phyloP scores from a whole-genome alignment of 306 rosid species.

The Betula pendula region DNA sequence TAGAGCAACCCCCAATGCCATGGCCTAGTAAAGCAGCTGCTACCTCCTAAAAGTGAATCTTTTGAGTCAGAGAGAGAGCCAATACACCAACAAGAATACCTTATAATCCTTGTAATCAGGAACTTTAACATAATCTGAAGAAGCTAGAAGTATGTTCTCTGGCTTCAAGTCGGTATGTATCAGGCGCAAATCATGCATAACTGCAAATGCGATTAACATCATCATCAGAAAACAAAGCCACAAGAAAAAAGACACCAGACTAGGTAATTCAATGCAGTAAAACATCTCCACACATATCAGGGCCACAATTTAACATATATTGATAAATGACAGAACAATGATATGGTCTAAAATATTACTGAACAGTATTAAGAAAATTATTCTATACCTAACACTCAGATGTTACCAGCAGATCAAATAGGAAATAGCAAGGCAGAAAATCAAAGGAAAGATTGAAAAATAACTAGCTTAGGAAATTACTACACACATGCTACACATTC shows the following conservation, averaged over 20 bases:
- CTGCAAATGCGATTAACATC: slow-evolving; percentile 42
- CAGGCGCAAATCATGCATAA: slow-evolving; percentile 85
- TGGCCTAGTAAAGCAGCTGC: background rate
- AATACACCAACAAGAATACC: slow-evolving; percentile 21
- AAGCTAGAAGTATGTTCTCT: slow-evolving; percentile 75
- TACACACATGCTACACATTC: slow-evolving; percentile 99
- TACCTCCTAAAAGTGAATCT: no score
- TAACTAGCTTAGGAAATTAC: slow-evolving; percentile 59
- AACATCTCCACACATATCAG: no score
- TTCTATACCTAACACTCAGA: background rate
- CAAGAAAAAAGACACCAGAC: background rate
- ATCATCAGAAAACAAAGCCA: background rate
- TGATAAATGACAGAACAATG: background rate
- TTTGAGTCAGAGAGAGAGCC: background rate
- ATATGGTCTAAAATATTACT: background rate
- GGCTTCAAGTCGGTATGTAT: slow-evolving; percentile 96
- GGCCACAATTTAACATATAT: background rate
- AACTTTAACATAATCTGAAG: slow-evolving; percentile 68
- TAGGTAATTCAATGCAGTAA: no score
- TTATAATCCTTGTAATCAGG: slow-evolving; percentile 68
- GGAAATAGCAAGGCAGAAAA: background rate
- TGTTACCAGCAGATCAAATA: slow-evolving; percentile 21
- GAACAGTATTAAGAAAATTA: no score
- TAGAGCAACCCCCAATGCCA: background rate
- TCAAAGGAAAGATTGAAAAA: background rate